Evolutionary conservation across 331 rosid genomes (phyloP), one percentile per base, ranked within the genome.

Genomic region (Saraca asoca): DNA sequence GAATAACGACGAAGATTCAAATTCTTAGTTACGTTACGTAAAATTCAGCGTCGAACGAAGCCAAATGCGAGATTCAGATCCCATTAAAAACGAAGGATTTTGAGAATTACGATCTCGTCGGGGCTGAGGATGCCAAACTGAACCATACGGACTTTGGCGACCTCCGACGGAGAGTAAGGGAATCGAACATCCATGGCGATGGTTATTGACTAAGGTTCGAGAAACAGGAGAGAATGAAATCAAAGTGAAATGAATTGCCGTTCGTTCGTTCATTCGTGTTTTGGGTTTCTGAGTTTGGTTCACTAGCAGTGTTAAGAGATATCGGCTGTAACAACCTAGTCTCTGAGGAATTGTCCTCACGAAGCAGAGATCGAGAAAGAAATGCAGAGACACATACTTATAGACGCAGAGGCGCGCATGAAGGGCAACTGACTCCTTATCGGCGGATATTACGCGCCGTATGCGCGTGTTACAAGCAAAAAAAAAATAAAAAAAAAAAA

Each of bases 71-170:
- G 31, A 24, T 24, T 24, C 31, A 24, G 3, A 24, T 24, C 3
- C 31, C 31, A 24, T 24, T 24, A 16, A 12, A 54, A 11, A 58
- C 45, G 5, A 7, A 11, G 58, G 55, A 24, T 2, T 13, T 15
- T 29, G 35, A 7, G 17, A 63, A 68, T 83, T 85, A 85, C 90
- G 24, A 85, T 85, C 66, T 85, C 90, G 38, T 85, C 90, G 7
- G 90, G 90, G 35, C 79, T 63, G 51, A 85, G 87, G 43, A 85
- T 85, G 58, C 87, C 87, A 69, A 85, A 85, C 80, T 85, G 90
- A 58, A 85, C 90, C 39, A 70, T 51, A 11, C 75, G 77, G 63
- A 85, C 85, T 73, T 81, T 85, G 70, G 87, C 77, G 9, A 85
- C 85, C 83, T 85, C 90, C 72, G 87, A 84, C 65, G 90, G 90